Percentiles rank a stretch among this genome's conserved stretches.
phyloP scores from a whole-genome alignment of 176 grass and related monocot species.

The Cenchrus purpureus region DNA sequence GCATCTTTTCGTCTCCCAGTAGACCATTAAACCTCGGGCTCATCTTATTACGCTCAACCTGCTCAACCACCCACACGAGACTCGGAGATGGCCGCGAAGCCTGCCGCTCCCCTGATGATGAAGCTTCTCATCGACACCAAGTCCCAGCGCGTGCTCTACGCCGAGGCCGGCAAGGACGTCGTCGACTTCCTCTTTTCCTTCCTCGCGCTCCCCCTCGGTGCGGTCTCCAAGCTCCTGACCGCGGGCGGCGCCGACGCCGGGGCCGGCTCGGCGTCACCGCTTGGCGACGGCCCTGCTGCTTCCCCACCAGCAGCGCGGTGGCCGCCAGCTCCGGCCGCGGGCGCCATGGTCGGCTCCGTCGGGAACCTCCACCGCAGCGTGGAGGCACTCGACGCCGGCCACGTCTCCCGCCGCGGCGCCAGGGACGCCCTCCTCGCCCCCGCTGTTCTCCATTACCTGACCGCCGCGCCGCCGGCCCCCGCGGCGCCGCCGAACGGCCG shows the following conservation, averaged over 20 bases:
- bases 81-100: background rate
- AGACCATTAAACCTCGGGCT: background rate
- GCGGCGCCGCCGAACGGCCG: too few relatives aligned
- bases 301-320: background rate
- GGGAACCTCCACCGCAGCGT: constrained; percentile 45
- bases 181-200: constrained; percentile 63
- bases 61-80: background rate
- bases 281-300: background rate
- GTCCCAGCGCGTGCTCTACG: constrained; percentile 48
- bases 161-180: constrained; percentile 53
- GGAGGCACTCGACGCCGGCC: constrained; percentile 9
- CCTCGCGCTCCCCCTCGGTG: constrained; percentile 36
- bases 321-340: background rate
- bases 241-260: background rate
- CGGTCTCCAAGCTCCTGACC: constrained; percentile 29
- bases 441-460: background rate
- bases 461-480: rapidly evolving
- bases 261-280: background rate
- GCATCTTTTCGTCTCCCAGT: background rate
- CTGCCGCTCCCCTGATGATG: background rate
- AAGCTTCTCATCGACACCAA: constrained; percentile 50
- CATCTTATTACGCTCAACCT: background rate
- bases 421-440: constrained; percentile 11
- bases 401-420: background rate
- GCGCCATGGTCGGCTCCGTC: constrained; percentile 35